Percentiles rank a stretch among this genome's conserved stretches.
Conservation (phyloP, 2,329 filamentous ascomycete genomes). For the Exserohilum rostratum region DNA sequence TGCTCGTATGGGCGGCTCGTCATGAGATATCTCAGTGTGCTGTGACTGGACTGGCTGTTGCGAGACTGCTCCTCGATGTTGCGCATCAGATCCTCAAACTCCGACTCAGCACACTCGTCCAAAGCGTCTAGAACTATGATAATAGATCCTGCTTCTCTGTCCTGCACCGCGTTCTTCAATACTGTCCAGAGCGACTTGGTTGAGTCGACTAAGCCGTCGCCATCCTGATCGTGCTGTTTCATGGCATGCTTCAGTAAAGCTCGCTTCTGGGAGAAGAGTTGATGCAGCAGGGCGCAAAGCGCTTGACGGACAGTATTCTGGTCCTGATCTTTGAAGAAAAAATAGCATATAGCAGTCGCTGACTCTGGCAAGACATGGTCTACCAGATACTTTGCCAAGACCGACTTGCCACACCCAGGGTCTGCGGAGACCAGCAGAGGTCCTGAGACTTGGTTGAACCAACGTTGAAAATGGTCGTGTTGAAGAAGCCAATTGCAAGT, state of each 20-base stretch:
- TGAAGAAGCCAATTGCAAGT: conserved; percentile 27
- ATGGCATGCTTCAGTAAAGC: conserved; percentile 23
- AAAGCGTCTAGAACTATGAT: conserved; percentile 24
- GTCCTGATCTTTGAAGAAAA: conserved; percentile 31
- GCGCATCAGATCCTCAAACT: conserved; percentile 21
- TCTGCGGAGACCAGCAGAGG: conserved; percentile 28
- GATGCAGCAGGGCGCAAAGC: conserved; percentile 28
- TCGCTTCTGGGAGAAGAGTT: conserved; percentile 24
- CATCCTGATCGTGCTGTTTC: conserved; percentile 17
- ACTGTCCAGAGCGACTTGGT: conserved; percentile 23
- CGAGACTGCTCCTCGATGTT: conserved; percentile 18
- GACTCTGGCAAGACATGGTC: conserved; percentile 20
- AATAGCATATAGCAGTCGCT: conserved; percentile 27
- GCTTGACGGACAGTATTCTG: conserved; percentile 25
- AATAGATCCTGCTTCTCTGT: conserved; percentile 17
- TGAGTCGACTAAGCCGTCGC: conserved; percentile 20
- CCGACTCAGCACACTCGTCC: conserved; percentile 24
- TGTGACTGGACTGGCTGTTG: conserved; percentile 7
- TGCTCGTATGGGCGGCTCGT: conserved; percentile 28
- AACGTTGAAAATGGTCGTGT: conserved; percentile 21
- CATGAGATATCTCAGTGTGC: conserved; percentile 19
- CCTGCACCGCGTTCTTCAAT: conserved; percentile 16
- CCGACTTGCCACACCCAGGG: conserved; percentile 31
- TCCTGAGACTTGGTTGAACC: conserved; percentile 20
- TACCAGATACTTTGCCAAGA: conserved; percentile 26